Conservation (phyloP, 306 rosid genomes). For the Vicia sativa region DNA sequence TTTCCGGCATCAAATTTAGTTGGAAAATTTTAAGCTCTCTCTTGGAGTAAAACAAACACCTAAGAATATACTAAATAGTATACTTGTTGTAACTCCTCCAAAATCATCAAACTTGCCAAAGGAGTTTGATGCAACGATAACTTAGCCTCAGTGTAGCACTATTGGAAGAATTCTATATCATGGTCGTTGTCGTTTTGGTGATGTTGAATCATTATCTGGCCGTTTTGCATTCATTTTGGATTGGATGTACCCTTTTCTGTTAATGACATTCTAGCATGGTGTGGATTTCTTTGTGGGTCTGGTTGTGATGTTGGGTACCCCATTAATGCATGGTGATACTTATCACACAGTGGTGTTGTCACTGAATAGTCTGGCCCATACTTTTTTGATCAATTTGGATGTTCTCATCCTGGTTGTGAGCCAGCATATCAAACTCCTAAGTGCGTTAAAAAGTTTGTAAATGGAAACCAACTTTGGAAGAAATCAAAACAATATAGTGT, state of each 20-base stretch:
- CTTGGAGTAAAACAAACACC: conserved; percentile 85
- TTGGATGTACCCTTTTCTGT: conserved; percentile 80
- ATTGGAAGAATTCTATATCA: conserved; percentile 72
- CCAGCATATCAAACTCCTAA: conserved; percentile 79
- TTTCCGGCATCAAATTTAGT: no score
- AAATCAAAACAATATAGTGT: conserved; percentile 75
- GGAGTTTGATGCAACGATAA: conserved; percentile 83
- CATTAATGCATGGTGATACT: conserved; percentile 75
- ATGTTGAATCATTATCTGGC: conserved; percentile 86
- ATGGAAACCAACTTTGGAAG: conserved; percentile 73
- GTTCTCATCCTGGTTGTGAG: conserved; percentile 98
- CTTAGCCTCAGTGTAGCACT: conserved; percentile 79
- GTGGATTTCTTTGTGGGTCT: conserved; percentile 90
- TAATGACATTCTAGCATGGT: conserved; percentile 88
- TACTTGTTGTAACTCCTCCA: conserved; percentile 60
- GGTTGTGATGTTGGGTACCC: conserved; percentile 94
- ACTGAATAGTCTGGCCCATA: conserved; percentile 98
- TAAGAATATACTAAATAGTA: conserved; percentile 45
- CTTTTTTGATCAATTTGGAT: conserved; percentile 81
- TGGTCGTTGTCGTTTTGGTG: conserved; percentile 98
- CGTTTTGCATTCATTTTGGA: conserved; percentile 84
- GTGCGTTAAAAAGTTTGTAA: conserved; percentile 70
- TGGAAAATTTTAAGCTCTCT: conserved; percentile 77
- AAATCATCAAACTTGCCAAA: conserved; percentile 70
- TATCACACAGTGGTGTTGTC: conserved; percentile 81